phyloP scores from a whole-genome alignment of 257 asterid species.

The Przewalskia tangutica region DNA sequence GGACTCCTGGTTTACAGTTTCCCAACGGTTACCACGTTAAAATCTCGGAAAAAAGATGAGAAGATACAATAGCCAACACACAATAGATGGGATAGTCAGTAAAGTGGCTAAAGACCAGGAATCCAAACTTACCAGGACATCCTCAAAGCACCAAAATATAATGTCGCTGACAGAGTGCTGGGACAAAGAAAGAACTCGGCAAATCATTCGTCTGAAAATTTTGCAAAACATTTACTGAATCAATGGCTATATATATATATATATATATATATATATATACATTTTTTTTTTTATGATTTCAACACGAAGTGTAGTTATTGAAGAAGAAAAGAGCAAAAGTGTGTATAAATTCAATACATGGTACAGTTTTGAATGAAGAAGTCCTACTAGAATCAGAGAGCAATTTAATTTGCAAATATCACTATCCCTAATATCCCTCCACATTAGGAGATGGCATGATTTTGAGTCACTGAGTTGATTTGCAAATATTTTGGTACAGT shows the following conservation, averaged over 20 bases:
- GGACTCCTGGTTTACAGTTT: conserved; percentile 86
- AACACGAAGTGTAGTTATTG: background rate
- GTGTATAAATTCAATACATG: background rate
- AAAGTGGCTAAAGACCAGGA: background rate
- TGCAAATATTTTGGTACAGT: too few relatives aligned
- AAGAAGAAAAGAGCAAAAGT: conserved; percentile 1
- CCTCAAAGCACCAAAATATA: conserved; percentile 2
- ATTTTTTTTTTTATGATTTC: background rate
- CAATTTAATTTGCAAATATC: background rate
- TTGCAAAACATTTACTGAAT: conserved; percentile 3
- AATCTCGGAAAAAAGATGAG: conserved; percentile 29
- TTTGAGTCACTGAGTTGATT: too few relatives aligned
- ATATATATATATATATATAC: too few relatives aligned
- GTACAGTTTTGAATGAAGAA: conserved; percentile 6
- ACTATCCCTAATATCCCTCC: too few relatives aligned
- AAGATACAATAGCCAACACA: conserved; percentile 4
- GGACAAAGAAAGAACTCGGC: background rate
- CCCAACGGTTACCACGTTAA: conserved; percentile 65
- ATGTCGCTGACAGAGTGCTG: conserved; percentile 1
- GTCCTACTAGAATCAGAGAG: background rate
- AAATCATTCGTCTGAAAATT: conserved; percentile 1
- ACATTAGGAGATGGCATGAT: too few relatives aligned
- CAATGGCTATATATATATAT: background rate
- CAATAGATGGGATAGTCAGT: background rate
- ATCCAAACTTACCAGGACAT: background rate